These are phyloP conservation scores for Leccinum variabile DNA, from an alignment of 1,284 basidiomycete genomes.

Conservation along the genomic window DNA sequence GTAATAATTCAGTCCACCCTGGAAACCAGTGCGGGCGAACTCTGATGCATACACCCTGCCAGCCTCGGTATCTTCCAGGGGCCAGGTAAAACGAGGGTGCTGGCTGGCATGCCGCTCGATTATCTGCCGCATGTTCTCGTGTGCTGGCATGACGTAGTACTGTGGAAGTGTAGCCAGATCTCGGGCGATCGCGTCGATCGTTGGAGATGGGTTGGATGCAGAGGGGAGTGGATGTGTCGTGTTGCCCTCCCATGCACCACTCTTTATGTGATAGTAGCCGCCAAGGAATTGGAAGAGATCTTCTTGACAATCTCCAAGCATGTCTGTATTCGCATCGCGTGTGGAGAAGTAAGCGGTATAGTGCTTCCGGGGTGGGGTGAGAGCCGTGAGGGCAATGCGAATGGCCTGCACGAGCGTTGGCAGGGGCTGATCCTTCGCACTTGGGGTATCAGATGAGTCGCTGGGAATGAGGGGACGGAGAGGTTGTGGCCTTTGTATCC, in stretches of 20 bases:
- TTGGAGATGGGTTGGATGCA: slow-evolving; percentile 17
- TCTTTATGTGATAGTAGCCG: slow-evolving; percentile 61
- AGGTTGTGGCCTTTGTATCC: slow-evolving; percentile 24
- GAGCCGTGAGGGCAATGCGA: slow-evolving; percentile 35
- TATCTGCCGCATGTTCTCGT: slow-evolving; percentile 52
- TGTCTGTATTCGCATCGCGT: slow-evolving; percentile 47
- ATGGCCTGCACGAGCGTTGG: slow-evolving; percentile 19
- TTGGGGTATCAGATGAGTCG: slow-evolving; percentile 2
- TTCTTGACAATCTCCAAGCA: slow-evolving; percentile 40
- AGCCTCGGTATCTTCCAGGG: slow-evolving; percentile 47
- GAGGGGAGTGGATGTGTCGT: slow-evolving; percentile 40
- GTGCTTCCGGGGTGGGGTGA: slow-evolving; percentile 57
- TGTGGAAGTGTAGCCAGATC: slow-evolving; percentile 48
- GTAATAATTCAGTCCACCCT: slow-evolving; percentile 61
- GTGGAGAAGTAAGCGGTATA: slow-evolving; percentile 54
- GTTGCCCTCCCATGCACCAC: slow-evolving; percentile 52
- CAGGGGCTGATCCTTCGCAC: slow-evolving; percentile 9
- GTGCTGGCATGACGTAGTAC: slow-evolving; percentile 63
- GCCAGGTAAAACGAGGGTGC: slow-evolving; percentile 42
- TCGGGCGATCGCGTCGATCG: slow-evolving; percentile 27
- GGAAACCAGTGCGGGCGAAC: slow-evolving; percentile 56
- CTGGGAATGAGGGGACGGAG: neutral
- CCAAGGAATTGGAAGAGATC: slow-evolving; percentile 54
- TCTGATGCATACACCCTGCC: slow-evolving; percentile 46
- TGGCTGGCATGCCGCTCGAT: slow-evolving; percentile 33